Conservation (phyloP, 106 monocot genomes). For the Acorus gramineus region DNA sequence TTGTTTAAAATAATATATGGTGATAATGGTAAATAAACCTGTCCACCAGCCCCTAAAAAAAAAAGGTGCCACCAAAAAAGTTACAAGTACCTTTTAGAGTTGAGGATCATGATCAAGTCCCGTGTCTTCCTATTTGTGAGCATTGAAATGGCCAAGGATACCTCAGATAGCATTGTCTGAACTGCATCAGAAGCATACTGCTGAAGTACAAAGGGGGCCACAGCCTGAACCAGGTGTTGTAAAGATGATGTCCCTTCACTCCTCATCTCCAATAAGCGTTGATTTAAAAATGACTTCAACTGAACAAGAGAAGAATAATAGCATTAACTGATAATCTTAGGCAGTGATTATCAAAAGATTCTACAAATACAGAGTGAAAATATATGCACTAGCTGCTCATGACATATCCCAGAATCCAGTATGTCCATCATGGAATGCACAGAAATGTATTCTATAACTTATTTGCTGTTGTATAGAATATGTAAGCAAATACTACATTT, state of each 20-base stretch:
- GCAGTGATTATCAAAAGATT: too few species aligned
- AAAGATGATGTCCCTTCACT: conserved; percentile 76
- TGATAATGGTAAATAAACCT: too few species aligned
- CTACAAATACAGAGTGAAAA: too few species aligned
- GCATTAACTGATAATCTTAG: too few species aligned
- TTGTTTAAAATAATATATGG: too few species aligned
- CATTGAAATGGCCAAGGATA: conserved; percentile 61
- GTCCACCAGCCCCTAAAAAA: too few species aligned
- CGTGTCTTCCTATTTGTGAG: conserved; percentile 82
- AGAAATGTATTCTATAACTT: too few species aligned
- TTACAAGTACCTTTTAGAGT: conserved; percentile 67
- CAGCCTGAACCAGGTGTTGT: conserved; percentile 97
- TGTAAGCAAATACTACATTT: too few species aligned
- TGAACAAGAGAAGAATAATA: conserved; percentile 13
- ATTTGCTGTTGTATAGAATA: too few species aligned
- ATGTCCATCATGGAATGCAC: too few species aligned
- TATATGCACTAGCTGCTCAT: too few species aligned
- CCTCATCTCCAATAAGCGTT: conserved; percentile 74
- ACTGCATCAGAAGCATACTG: conserved; percentile 67
- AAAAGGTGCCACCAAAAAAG: background rate
- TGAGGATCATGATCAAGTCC: conserved; percentile 96
- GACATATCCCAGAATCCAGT: too few species aligned
- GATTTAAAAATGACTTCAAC: conserved; percentile 84
- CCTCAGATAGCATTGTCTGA: conserved; percentile 43
- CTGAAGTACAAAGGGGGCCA: conserved; percentile 75